Conservation (phyloP, 345 rosid species). For the Ailanthus altissimus region DNA sequence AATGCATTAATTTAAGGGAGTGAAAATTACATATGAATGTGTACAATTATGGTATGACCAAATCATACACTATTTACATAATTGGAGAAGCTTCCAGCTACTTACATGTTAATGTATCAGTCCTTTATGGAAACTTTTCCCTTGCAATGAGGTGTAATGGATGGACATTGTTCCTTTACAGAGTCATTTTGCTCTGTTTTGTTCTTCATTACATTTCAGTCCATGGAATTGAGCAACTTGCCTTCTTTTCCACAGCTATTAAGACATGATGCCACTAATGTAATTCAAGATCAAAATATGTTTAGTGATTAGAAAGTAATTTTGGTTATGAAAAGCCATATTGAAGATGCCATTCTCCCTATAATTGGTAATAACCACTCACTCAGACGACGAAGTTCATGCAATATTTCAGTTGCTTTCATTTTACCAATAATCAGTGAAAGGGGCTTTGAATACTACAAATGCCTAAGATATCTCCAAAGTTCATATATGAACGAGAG, state of each 20-base stretch:
- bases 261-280: too few relatives aligned
- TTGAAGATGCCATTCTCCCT: background rate
- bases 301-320: background rate
- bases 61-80: too few relatives aligned
- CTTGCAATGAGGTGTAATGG: background rate
- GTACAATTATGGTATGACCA: too few relatives aligned
- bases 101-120: too few relatives aligned
- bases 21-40: too few relatives aligned
- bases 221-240: background rate
- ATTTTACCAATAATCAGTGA: background rate
- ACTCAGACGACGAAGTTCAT: background rate
- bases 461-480: background rate
- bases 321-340: too few relatives aligned
- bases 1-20: too few relatives aligned
- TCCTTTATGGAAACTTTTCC: too few relatives aligned
- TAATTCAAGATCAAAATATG: background rate
- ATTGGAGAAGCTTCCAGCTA: too few relatives aligned
- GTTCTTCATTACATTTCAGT: background rate
- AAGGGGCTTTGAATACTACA: background rate
- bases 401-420: background rate
- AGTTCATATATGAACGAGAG: too few relatives aligned
- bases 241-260: background rate
- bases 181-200: too few relatives aligned
- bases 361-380: background rate
- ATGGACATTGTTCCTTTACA: background rate